Conservation (phyloP, 495 filamentous ascomycete genomes). For the Penicillium samsonianum region DNA sequence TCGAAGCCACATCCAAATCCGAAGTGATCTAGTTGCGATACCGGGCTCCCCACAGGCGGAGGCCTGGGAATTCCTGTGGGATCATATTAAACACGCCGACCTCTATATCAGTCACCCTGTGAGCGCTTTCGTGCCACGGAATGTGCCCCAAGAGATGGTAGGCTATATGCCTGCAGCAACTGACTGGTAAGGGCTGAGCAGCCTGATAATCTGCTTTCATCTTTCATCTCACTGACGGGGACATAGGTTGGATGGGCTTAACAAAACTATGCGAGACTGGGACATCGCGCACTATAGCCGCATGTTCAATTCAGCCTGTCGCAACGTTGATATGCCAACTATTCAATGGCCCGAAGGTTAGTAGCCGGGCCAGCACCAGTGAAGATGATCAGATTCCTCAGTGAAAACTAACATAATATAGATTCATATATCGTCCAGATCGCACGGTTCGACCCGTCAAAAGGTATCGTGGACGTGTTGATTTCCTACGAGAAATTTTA, state of each 20-base stretch:
- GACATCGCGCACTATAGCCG: slow-evolving; percentile 75
- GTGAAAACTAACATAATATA: slow-evolving; percentile 21
- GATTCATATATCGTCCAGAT: slow-evolving; percentile 79
- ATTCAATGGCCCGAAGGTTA: slow-evolving; percentile 67
- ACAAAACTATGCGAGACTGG: slow-evolving; percentile 75
- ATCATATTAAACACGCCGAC: slow-evolving; percentile 68
- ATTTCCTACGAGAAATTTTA: slow-evolving; percentile 77
- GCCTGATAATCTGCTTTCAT: background rate
- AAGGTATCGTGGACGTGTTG: slow-evolving; percentile 80
- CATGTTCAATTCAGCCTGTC: slow-evolving; percentile 68
- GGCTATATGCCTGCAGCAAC: slow-evolving; percentile 82
- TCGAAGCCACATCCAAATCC: slow-evolving; percentile 82
- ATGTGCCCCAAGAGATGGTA: slow-evolving; percentile 66
- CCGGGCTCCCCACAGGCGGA: slow-evolving; percentile 68
- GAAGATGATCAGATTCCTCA: background rate
- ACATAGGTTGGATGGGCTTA: slow-evolving; percentile 76
- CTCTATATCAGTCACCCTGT: slow-evolving; percentile 87
- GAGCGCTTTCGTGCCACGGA: slow-evolving; percentile 69
- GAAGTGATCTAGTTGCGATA: slow-evolving; percentile 67
- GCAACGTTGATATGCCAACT: slow-evolving; percentile 53
- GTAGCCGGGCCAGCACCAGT: background rate
- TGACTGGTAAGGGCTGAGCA: slow-evolving; percentile 58
- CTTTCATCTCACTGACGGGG: slow-evolving; percentile 20
- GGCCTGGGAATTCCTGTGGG: slow-evolving; percentile 78
- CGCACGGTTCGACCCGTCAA: slow-evolving; percentile 83